Evolutionary conservation across 1,284 basidiomycete species (phyloP).

Genomic region (Exobasidium rhododendri): DNA sequence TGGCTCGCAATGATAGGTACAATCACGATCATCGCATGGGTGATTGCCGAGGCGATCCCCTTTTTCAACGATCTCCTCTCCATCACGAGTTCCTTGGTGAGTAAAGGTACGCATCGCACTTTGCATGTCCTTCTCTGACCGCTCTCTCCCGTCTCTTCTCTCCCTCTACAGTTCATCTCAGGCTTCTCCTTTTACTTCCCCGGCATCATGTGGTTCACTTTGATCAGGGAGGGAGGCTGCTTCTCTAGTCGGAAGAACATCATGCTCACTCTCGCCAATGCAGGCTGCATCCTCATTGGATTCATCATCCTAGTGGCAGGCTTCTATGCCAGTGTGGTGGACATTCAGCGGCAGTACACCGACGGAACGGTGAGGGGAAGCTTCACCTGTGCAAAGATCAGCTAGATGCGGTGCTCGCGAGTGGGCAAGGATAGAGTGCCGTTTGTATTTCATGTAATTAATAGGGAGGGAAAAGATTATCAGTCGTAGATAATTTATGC

Average conservation of each 20-base stretch:
- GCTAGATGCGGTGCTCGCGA: no score
- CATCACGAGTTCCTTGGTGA: constrained; percentile 28
- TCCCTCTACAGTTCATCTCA: no score
- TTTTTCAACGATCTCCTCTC: constrained; percentile 33
- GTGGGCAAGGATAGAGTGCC: no score
- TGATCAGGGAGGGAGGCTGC: constrained; percentile 54
- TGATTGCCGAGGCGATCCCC: constrained; percentile 35
- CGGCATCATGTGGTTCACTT: constrained; percentile 26
- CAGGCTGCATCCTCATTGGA: constrained; percentile 30
- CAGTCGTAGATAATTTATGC: no score
- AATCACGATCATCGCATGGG: constrained; percentile 30
- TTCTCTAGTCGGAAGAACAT: constrained; percentile 33
- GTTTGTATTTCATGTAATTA: no score
- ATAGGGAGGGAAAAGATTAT: no score
- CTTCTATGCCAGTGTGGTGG: constrained; percentile 25
- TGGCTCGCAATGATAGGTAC: constrained; percentile 30
- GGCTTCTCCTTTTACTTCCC: constrained; percentile 42
- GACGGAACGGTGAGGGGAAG: background rate
- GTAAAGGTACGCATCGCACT: no score
- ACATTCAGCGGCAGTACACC: constrained; percentile 17
- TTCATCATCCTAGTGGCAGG: constrained; percentile 34
- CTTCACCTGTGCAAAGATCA: background rate
- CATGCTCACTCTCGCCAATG: constrained; percentile 28
- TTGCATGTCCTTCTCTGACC: constrained; percentile 35
- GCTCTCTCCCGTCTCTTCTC: constrained; percentile 29